Evolutionary conservation across 495 filamentous ascomycete genomes (phyloP), one percentile per base, ranked within the genome.

Genomic region (Lophiotrema nucula): DNA sequence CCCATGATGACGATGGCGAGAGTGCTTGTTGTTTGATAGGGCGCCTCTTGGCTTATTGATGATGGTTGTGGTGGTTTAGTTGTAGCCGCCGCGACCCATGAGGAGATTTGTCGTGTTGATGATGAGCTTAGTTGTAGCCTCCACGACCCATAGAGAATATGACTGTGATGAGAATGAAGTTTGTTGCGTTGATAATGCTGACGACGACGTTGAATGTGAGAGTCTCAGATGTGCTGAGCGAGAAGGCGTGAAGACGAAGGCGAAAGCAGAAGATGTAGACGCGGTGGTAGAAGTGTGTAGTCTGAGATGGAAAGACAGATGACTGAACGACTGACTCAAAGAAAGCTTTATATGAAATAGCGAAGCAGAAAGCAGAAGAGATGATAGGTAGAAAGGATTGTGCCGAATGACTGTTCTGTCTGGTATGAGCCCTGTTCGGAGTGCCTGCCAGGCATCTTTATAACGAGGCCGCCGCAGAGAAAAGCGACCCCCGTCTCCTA

Each of bases 91-190:
- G 41, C 63, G 58, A 24, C 63, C 63, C 63, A 66, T 66, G 23
- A n/a, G 8, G 35, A 58, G 49, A 18, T 23, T 13, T 24, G n/a
- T 55, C 6, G 31, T 28, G n/a, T n/a, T n/a, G 31, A 47, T 53
- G 47, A 49, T 15, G 3, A 49, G 23, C 49, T 73, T 68, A 76
- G 71, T 77, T 81, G 70, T 78, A 81, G 22, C 77, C 83, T 58
- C 82, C 81, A 61, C 81, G 81, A 65, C 76, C 81, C 72, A 79
- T 56, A 35, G 6, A 8, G 22, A 33, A 43, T 24, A 41, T 47
- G n/a, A n/a, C n/a, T 41, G 41, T 48, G 60, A 48, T 16, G 21
- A 22, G 44, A 53, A 24, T 44, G 33, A 16, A 37, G 33, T 46
- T 51, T 47, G 44, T 47, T 5, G 44, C 44, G 53, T 10, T 42